phyloP scores from a whole-genome alignment of 305 asterid genomes.

The Solanum aculeatissimum region DNA sequence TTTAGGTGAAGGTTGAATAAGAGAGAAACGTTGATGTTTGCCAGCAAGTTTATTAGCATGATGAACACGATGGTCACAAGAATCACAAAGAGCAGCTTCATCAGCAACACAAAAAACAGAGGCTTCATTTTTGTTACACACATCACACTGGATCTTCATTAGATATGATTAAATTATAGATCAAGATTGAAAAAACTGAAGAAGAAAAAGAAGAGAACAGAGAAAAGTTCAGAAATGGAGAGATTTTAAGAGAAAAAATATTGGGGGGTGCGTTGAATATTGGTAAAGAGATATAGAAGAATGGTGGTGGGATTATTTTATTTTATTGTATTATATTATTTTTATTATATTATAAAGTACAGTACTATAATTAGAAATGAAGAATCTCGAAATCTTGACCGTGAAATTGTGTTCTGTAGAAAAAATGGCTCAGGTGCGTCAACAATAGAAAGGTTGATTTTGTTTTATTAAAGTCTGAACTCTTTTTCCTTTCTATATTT shows the following conservation, averaged over 20 bases:
- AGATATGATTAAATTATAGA: background rate
- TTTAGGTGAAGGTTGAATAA: slow-evolving; percentile 50
- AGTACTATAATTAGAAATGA: background rate
- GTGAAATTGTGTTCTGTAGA: background rate
- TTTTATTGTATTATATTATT: background rate
- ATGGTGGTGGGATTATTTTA: slow-evolving; percentile 1
- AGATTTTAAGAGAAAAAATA: background rate
- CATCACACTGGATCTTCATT: slow-evolving; percentile 96
- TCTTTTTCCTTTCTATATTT: background rate
- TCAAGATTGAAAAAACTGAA: background rate
- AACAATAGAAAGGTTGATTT: background rate
- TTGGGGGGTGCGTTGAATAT: slow-evolving; percentile 14
- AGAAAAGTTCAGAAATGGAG: slow-evolving; percentile 1
- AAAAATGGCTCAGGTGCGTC: background rate
- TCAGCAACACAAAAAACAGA: slow-evolving; percentile 66
- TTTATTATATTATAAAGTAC: background rate
- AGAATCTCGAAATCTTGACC: background rate
- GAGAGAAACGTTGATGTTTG: slow-evolving; percentile 74
- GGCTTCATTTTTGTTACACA: slow-evolving; percentile 60
- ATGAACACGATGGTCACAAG: slow-evolving; percentile 96
- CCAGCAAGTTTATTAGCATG: slow-evolving; percentile 93
- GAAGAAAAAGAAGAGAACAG: background rate
- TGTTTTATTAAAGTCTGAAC: background rate
- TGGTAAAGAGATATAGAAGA: background rate
- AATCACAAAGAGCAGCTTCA: slow-evolving; percentile 77